These are phyloP conservation scores for Penicillium sp. DNA, from an alignment of 2,329 filamentous ascomycete species.

Conservation along the genomic window DNA sequence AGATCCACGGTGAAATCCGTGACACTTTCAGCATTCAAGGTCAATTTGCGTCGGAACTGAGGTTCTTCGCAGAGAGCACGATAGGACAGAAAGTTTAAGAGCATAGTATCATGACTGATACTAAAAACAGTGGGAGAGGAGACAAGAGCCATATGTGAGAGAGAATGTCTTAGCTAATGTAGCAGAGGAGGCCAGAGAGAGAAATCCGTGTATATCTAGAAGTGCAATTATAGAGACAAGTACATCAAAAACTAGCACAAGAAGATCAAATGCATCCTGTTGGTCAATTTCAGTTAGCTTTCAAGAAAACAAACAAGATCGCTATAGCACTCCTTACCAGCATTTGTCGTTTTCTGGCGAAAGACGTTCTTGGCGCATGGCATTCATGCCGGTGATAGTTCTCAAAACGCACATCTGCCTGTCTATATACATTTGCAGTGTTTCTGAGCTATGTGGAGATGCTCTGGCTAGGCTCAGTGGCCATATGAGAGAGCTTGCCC, in stretches of 20 bases:
- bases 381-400: background rate
- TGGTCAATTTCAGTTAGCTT: background rate
- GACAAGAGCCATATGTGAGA: background rate
- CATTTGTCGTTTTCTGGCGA: background rate
- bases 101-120: too few relatives aligned
- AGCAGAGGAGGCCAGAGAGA: too few relatives aligned
- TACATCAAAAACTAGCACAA: background rate
- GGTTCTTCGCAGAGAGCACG: background rate
- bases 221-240: background rate
- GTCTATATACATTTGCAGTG: background rate
- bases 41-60: conserved; percentile 3
- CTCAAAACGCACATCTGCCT: background rate
- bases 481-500: conserved; percentile 4
- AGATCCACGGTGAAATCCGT: conserved; percentile 17
- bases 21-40: conserved; percentile 35
- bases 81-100: background rate
- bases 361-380: background rate
- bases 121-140: too few relatives aligned
- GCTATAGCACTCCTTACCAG: background rate
- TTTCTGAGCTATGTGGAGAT: background rate
- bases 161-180: background rate
- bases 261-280: conserved; percentile 1
- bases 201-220: background rate
- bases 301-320: background rate
- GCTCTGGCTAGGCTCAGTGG: background rate